Conservation (phyloP, 2,329 filamentous ascomycete genomes). For the Diaporthe amygdali region DNA sequence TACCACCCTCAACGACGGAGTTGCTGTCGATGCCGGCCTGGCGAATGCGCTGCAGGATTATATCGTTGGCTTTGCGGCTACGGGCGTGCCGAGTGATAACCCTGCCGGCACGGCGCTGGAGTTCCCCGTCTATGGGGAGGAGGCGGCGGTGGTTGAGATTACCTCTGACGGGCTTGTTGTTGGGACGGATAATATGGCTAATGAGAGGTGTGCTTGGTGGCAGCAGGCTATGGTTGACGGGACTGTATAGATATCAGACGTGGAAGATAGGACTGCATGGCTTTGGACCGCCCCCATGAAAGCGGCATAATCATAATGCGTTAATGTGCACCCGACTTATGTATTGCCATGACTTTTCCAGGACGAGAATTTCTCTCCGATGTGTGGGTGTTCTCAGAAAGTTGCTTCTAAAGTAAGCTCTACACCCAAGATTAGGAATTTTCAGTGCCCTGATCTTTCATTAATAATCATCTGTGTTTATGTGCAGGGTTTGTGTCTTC, state of each 20-base stretch:
- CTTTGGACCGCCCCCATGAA: not conserved
- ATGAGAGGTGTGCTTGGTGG: constrained; percentile 39
- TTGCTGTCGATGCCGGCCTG: constrained; percentile 34
- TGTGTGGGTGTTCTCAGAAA: too few relatives aligned
- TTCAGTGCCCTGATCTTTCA: too few relatives aligned
- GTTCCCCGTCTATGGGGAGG: constrained; percentile 33
- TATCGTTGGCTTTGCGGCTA: constrained; percentile 39
- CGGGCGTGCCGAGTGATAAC: constrained; percentile 36
- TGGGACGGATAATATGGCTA: constrained; percentile 33
- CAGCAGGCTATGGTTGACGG: constrained; percentile 36
- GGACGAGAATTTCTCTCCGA: too few relatives aligned
- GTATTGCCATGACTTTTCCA: too few relatives aligned
- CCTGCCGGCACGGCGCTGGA: constrained; percentile 6
- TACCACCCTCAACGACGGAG: constrained; percentile 31
- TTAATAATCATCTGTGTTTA: too few relatives aligned
- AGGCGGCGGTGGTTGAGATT: constrained; percentile 28
- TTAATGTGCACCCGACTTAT: not conserved
- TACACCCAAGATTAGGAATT: too few relatives aligned
- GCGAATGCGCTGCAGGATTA: constrained; percentile 42
- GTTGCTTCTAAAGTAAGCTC: too few relatives aligned
- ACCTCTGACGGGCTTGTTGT: constrained; percentile 24
- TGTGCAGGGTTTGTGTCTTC: too few relatives aligned
- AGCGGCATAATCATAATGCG: not conserved
- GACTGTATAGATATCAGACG: constrained; percentile 12
- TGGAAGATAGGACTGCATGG: not conserved